phyloP scores from a whole-genome alignment of 139 green algal species.

The Yamagishiella unicocca region DNA sequence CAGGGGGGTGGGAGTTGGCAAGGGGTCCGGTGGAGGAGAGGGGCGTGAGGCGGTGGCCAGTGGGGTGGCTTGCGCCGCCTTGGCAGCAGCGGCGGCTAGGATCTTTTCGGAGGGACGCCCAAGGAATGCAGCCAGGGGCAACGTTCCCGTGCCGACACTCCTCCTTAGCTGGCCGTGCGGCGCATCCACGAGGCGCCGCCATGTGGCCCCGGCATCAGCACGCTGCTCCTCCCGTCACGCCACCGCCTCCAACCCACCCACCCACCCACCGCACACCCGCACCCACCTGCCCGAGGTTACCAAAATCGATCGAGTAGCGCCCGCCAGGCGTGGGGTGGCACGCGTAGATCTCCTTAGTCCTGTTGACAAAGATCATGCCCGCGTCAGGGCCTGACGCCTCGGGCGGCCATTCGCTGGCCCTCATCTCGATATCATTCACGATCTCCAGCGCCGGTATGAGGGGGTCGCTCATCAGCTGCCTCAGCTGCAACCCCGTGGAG shows the following conservation, averaged over 20 bases:
- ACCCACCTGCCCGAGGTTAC: slow-evolving; percentile 38
- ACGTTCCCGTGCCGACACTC: too few species aligned
- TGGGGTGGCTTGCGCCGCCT: background rate
- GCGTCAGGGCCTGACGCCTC: background rate
- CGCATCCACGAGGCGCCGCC: too few species aligned
- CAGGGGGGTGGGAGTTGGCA: background rate
- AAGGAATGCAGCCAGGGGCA: too few species aligned
- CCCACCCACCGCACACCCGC: background rate
- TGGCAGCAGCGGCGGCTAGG: too few species aligned
- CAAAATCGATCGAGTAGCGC: slow-evolving; percentile 37
- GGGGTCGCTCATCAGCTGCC: slow-evolving; percentile 22
- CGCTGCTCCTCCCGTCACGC: background rate
- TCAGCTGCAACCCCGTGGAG: background rate
- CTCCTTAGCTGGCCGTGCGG: too few species aligned
- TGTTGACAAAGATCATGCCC: slow-evolving; percentile 23
- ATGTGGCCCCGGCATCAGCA: too few species aligned
- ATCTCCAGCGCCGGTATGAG: slow-evolving; percentile 9
- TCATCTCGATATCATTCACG: background rate
- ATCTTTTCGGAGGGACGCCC: too few species aligned
- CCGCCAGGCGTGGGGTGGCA: slow-evolving; percentile 35
- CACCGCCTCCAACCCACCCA: background rate
- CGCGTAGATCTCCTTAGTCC: slow-evolving; percentile 24
- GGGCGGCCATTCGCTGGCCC: slow-evolving; percentile 24
- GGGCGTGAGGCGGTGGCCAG: background rate
- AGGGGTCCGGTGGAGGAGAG: too few species aligned